Conservation (phyloP, 805 yeast species). For the Myxozyma udenii region DNA sequence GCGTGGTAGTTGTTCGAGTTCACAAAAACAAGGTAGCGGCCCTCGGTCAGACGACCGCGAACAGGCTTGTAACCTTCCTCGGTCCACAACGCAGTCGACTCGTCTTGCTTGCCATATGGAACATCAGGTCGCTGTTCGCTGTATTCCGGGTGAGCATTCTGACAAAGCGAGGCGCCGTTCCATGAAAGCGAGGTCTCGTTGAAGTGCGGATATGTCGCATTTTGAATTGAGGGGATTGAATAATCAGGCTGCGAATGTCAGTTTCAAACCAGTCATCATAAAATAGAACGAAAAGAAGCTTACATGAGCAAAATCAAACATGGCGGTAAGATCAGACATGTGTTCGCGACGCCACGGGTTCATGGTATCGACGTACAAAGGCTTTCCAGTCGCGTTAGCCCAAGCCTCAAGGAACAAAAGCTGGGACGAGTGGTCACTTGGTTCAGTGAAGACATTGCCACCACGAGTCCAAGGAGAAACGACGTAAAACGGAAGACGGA, state of each 20-base stretch:
- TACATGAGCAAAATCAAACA: constrained; percentile 30
- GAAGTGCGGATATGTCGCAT: constrained; percentile 16
- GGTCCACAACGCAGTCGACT: constrained; percentile 15
- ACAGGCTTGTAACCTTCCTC: constrained; percentile 31
- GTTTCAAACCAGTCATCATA: neutral
- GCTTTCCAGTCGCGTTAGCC: constrained; percentile 27
- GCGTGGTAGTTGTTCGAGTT: neutral
- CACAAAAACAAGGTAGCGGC: constrained; percentile 27
- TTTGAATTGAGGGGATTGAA: constrained; percentile 20
- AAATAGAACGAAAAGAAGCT: neutral
- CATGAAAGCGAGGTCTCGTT: constrained; percentile 5
- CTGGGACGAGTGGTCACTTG: constrained; percentile 32
- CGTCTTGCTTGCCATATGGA: constrained; percentile 31
- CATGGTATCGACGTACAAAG: constrained; percentile 14
- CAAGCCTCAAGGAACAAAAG: constrained; percentile 30
- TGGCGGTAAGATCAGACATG: constrained; percentile 29
- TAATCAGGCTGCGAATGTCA: constrained; percentile 16
- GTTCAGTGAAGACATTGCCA: constrained; percentile 30
- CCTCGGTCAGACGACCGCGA: constrained; percentile 31
- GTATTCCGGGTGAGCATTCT: constrained; percentile 5
- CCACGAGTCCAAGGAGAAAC: constrained; percentile 34
- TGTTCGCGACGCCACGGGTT: constrained; percentile 31
- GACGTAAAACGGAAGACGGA: constrained; percentile 31
- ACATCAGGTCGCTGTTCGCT: constrained; percentile 23
- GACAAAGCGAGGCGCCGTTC: constrained; percentile 8